phyloP scores from a whole-genome alignment of 2,329 filamentous ascomycete species.

The Microdochium nivale region DNA sequence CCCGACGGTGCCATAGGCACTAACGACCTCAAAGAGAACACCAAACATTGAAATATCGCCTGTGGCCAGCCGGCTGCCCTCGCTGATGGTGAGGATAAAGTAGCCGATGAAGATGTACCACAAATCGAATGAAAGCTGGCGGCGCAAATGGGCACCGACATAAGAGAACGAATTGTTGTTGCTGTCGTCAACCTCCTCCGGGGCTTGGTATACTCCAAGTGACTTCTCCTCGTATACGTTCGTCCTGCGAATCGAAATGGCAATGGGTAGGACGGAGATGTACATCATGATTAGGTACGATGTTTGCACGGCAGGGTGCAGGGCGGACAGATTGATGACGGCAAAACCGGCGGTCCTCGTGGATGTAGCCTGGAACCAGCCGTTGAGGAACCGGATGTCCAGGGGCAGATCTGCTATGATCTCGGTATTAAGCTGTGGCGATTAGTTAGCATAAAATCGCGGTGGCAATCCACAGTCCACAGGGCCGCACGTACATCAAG shows the following conservation, averaged over 20 bases:
- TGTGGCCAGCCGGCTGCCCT: constrained; percentile 61
- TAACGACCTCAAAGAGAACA: constrained; percentile 77
- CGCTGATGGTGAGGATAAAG: constrained; percentile 86
- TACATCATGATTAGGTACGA: constrained; percentile 99
- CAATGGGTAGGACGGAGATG: constrained; percentile 93
- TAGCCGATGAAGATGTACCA: constrained; percentile 95
- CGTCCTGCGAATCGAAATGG: constrained; percentile 86
- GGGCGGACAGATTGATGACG: constrained; percentile 63
- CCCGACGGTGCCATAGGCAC: constrained; percentile 90
- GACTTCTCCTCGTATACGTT: constrained; percentile 95
- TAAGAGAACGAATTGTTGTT: constrained; percentile 64
- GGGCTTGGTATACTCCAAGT: constrained; percentile 59
- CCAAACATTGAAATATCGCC: constrained; percentile 59
- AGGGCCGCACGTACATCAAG: constrained; percentile 59
- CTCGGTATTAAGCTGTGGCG: constrained; percentile 55
- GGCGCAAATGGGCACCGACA: constrained; percentile 81
- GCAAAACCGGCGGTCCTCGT: constrained; percentile 89
- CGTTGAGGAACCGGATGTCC: constrained; percentile 72
- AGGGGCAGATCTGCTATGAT: constrained; percentile 60
- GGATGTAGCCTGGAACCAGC: constrained; percentile 81
- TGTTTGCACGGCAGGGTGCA: constrained; percentile 88
- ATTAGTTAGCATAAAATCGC: background rate
- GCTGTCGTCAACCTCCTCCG: constrained; percentile 38
- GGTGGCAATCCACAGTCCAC: background rate
- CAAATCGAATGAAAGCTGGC: constrained; percentile 91